Evolutionary conservation across 495 filamentous ascomycete species (phyloP), one percentile per base, ranked within the genome.

Genomic region (Tetracladium setigerum): DNA sequence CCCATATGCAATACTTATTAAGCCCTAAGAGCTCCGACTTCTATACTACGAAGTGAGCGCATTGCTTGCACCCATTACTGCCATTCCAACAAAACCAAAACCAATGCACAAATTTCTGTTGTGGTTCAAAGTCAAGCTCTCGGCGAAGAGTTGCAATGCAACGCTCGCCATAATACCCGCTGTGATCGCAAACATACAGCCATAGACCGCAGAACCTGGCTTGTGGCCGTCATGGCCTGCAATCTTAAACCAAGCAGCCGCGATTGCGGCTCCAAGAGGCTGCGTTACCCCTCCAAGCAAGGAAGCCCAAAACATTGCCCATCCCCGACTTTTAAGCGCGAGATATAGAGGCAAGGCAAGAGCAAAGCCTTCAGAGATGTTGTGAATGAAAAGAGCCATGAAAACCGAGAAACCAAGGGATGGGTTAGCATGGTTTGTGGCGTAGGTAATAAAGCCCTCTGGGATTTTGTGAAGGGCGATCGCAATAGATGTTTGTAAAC

Each of bases 401-500:
- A 98, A 98, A 30, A 98, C 86, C 31, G 87, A 81, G 57, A 95
- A 76, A 11, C 94, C 92, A 2, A 98, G 81, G 1, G 71, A 68
- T 0, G 92, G 89, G 58, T 84, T 95, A 27, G 88, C 94, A 52
- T 98, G 94, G 64, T 97, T 98, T 11, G 92, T 96, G 8, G 92
- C 91, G 63, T 92, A 98, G 24, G 94, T 98, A 47, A 98, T 96
- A 67, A 98, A 97, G 22, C 92, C 92, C 66, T 98, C 92, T 4
- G 94, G 92, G 15, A 96, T 82, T 62, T 98, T 98, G 68, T 98
- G 92, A 1, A 98, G 68, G 8, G 92, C 88, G 57, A 98, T 97
- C 36, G 92, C 94, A 41, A 95, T 79, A 8, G 85, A 86, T 0
- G 91, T 96, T 64, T 97, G 92, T 5, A 96, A 74, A 12, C 91